Percentiles rank a stretch among this genome's conserved stretches.
Evolutionary conservation across 2,329 filamentous ascomycete species (phyloP).

Genomic region (Lasiodiplodia hormozganensis): DNA sequence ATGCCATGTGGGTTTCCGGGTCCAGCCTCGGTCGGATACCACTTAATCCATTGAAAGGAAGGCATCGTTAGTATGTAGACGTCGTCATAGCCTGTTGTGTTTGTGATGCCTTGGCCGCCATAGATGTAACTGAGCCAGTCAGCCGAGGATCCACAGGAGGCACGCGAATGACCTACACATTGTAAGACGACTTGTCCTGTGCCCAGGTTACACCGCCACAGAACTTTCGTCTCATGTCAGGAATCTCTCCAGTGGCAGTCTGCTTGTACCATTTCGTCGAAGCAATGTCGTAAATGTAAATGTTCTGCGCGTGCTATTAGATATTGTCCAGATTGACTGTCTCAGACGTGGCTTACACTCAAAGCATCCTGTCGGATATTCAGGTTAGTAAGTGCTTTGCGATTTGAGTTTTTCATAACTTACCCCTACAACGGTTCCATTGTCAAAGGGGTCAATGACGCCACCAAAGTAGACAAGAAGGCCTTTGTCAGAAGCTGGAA

Average conservation of each 20-base stretch:
- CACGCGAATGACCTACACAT: slow-evolving; percentile 58
- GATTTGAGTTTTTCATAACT: slow-evolving; percentile 36
- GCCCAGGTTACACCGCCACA: slow-evolving; percentile 68
- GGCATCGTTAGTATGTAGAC: slow-evolving; percentile 68
- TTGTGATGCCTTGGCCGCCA: slow-evolving; percentile 61
- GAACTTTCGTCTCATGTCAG: slow-evolving; percentile 62
- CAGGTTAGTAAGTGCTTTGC: slow-evolving; percentile 23
- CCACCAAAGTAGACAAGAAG: slow-evolving; percentile 70
- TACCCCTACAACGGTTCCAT: slow-evolving; percentile 54
- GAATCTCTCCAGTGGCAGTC: slow-evolving; percentile 61
- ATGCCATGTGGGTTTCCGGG: slow-evolving; percentile 62
- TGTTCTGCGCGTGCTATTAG: slow-evolving; percentile 44
- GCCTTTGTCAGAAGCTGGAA: slow-evolving; percentile 66
- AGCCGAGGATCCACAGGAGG: background rate
- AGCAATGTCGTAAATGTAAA: slow-evolving; percentile 67
- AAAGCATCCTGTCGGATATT: slow-evolving; percentile 5
- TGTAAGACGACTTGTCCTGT: slow-evolving; percentile 66
- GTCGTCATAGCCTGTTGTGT: slow-evolving; percentile 64
- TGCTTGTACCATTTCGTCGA: slow-evolving; percentile 68
- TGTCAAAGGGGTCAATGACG: slow-evolving; percentile 55
- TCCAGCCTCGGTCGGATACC: slow-evolving; percentile 54
- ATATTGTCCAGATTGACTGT: slow-evolving; percentile 32
- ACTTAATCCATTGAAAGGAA: slow-evolving; percentile 69
- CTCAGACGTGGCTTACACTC: slow-evolving; percentile 9
- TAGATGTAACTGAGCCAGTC: slow-evolving; percentile 62